Base-by-base conservation (phyloP, 345 rosid species). In the Populus simonii region DNA sequence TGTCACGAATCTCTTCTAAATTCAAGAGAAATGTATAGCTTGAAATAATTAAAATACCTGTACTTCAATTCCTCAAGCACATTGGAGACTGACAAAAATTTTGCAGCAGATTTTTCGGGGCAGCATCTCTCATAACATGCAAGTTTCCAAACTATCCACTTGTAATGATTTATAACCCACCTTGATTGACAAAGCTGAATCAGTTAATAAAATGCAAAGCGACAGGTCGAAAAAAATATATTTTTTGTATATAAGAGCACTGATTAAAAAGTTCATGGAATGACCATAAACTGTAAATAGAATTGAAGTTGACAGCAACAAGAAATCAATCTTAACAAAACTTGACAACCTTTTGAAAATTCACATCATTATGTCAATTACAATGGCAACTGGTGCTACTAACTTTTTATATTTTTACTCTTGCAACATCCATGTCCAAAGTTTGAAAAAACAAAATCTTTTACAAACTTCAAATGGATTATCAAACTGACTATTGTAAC, bases 91-190 rank as follows among this genome's bases (percentile, higher is more conserved):
- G 98, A 92, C 81, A 95, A 85, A 86, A 92, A 87, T 2, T 89
- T 95, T 76, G 92, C 81, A 79, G 80, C 76, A 79, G 80, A 76
- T 84, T 83, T 91, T 79, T 76, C 80, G 38, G 90, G 90, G 81
- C 87, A 86, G 78, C 66, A 67, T 87, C 88, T 91, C 75, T 93
- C 98, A 72, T 93, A 95, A 78, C 93, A 84, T 63, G 87, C 92
- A 76, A 95, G 92, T 85, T 95, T 95, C 99, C 99, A 95, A 55
- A 93, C 90, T 83, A 95, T 91, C 98, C 93, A 93, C 85, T 87
- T 92, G 87, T 91, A 93, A 82, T 95, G 99, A 87, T 95, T 95
- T 57, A 66, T 68, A 62, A 93, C 89, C 99, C 99, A 93, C 88
- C 99, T 95, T 80, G 76, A 66, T 11, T 77, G 74, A 87, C 27